A percentile compares a stretch with the other conserved stretches of the same genome.
Conservation (phyloP, 257 asterid species). For the Paulownia fortunei region DNA sequence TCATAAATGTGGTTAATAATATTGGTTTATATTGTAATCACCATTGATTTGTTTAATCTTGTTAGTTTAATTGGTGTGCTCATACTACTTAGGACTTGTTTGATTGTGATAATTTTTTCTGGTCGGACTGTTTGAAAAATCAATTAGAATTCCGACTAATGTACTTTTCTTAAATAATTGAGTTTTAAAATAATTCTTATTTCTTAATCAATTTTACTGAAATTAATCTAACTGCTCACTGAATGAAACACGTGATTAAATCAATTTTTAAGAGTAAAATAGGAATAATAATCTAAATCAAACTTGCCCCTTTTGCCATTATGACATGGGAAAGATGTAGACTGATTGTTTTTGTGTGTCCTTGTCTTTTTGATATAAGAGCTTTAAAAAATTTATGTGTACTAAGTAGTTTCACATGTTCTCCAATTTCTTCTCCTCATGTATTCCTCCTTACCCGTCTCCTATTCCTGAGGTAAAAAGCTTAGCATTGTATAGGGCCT, state of each 20-base stretch:
- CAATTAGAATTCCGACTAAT: not conserved
- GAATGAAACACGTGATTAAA: not conserved
- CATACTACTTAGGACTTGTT: not conserved
- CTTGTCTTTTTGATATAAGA: not conserved
- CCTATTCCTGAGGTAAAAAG: not conserved
- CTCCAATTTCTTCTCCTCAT: not conserved
- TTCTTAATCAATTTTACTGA: not conserved
- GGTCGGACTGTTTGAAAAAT: not conserved
- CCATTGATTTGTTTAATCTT: not conserved
- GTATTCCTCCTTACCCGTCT: not conserved
- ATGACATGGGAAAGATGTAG: not conserved
- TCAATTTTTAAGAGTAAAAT: not conserved
- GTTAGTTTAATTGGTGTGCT: not conserved
- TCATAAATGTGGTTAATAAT: not conserved
- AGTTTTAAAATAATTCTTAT: not conserved
- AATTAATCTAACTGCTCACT: not conserved
- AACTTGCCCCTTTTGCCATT: not conserved
- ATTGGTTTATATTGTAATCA: not conserved
- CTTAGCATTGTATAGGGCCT: not conserved
- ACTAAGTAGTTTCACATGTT: not conserved
- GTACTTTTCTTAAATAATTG: not conserved
- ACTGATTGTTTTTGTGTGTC: not conserved
- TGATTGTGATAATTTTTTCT: not conserved
- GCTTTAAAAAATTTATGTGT: not conserved
- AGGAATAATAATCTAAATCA: not conserved